Base-by-base conservation (phyloP, 306 rosid species). In the Dalbergia cultrata region DNA sequence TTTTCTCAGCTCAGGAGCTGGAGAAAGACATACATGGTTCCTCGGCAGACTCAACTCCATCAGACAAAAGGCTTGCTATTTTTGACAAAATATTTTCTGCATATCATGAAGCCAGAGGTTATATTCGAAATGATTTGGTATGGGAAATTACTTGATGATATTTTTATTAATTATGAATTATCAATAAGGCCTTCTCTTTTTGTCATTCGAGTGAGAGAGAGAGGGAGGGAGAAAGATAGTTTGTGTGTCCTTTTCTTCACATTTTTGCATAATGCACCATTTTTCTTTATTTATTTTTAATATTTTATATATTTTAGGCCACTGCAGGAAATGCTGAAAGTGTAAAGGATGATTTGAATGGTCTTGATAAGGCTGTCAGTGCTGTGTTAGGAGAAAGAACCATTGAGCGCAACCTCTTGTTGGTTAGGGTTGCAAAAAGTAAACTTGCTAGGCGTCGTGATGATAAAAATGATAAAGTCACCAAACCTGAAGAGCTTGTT, bases 401-500 rank as follows among this genome's bases (percentile, higher is more conserved):
- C 70, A 90, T 93, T 78, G 99, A 93, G 80, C 97, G 99, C 79
- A 93, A 95, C 85, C 94, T 86, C 77, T 82, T 95, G 75, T 81
- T 95, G 90, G 97, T 95, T 74, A 90, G 87, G 82, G 86, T 90
- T 81, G 98, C 98, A 18, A 95, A 91, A 80, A 87, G 98, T 81
- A 93, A 95, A 88, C 96, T 95, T 60, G 79, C 89, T 41, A 90
- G 81, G 85, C 97, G 87, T n/a, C 90, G 85, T 34, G 94, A 88
- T 64, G 99, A 91, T 63, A 95, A 93, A 89, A 93, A 89, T 49
- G 99, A 95, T 84, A 95, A 90, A 93, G 91, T 86, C 74, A 95
- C 98, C 44, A 95, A 90, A 85, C 99, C 99, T n/a, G 99, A 95
- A 89, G 99, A 95, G 85, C 99, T 95, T 69, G 99, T 95, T 81